Evolutionary conservation across 176 grass and related monocot genomes (phyloP), one percentile per base, ranked within the genome.

Genomic region (Secale cereale): DNA sequence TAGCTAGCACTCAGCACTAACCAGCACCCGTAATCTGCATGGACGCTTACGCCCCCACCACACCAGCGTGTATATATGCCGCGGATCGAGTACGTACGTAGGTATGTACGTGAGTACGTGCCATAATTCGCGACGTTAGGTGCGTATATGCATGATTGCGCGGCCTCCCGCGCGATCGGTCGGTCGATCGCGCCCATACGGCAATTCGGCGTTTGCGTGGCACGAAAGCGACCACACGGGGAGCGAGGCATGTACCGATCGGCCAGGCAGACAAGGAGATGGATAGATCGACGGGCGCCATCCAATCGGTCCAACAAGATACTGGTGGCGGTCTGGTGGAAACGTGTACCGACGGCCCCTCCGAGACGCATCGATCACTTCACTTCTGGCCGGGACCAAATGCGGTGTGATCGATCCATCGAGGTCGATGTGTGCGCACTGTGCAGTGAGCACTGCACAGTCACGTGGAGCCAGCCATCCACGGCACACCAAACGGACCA

Each of bases 151-250:
- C 46, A 82, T 36, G 70, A 68, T 81, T 75, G 43, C 26, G 22
- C 41, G 15, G 1, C 19, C 25, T 48, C 7, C 16, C 40, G 23
- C 41, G 40, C 70, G 54, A 22, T 57, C 54, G 54, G 54, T 22
- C 54, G 70, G 40, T 28, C 39, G 70, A 5, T 36, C 1, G n/a
- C 69, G 22, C 36, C 20, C 15, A 67, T 41, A 72, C 50, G 50
- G 54, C 56, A 50, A 8, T 26, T 13, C 31, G 25, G 30, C 80
- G 28, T 52, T 26, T 39, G 57, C 35, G 73, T n/a, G 36, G 67
- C 65, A 3, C 20, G 84, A 86, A 74, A 90, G 84, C 80, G 65
- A 90, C 85, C 22, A 50, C 2, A 82, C 64, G 71, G 59, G 10
- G 32, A 17, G 22, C n/a, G 15, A 17, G 65, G 25, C 57, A 19